Evolutionary conservation across 108 stramenopile genomes (phyloP), one percentile per base, ranked within the genome.

Genomic region (Skeletonema potamos): DNA sequence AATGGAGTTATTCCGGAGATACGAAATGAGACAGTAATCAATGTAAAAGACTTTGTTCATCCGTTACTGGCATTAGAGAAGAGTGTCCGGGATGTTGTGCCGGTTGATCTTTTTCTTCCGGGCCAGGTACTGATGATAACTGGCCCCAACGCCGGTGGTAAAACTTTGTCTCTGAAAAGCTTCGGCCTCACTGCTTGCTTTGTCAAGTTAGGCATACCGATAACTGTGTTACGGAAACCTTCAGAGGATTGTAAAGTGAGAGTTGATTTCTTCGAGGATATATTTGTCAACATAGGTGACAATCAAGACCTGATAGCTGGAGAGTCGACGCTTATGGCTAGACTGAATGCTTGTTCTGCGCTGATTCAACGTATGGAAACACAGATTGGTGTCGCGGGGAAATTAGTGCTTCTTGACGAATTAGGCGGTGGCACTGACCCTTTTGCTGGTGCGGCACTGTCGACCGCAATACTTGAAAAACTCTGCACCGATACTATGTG

Each of bases 131-230:
- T 94, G 26, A 68, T 90, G 11, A 89, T 91, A 30, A 84, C 80
- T 59, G 92, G 92, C 1, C 82, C 87, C 0, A 94, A 94, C 68
- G 86, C 86, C 63, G 92, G 92, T 12, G 92, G 92, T 2, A 94
- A 94, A 60, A 87, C 90, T 0, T n/a, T 90, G 44, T 70, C 89
- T 9, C 63, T 91, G 73, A 94, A 94, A 69, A 86, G 87, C 1
- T 94, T 94, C 73, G 92, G 92, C 34, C 17, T 89, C 27, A 84
- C 66, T n/a, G 66, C 82, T 9, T 59, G 72, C 2, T 54, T 92
- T 46, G 60, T 56, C 7, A 88, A 77, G 62, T 34, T 88, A 17
- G 88, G 81, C 7, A 66, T 92, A 28, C 88, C 88, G 0, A 77
- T 92, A 15, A 43, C 69, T 13, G 34, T 34, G 9, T 34, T 30